Evolutionary conservation across 257 asterid species (phyloP).

Genomic region (Solanum tarapatanum): DNA sequence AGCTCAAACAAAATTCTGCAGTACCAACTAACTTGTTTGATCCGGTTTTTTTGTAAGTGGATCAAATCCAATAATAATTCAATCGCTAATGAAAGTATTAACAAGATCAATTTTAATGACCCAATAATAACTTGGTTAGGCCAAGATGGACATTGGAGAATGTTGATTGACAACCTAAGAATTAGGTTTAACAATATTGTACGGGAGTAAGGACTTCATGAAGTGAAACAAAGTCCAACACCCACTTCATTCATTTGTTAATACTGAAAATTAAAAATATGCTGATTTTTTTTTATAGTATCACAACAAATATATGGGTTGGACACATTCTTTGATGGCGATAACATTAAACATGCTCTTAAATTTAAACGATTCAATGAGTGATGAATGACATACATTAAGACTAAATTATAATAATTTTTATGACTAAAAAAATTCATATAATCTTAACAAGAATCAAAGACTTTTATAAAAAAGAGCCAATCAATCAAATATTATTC

Average conservation of each 20-base stretch:
- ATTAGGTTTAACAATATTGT: background rate
- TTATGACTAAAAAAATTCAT: background rate
- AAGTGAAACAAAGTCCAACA: background rate
- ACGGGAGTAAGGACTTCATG: slow-evolving; percentile 4
- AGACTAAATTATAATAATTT: background rate
- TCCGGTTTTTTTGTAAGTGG: too few relatives aligned
- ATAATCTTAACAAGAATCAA: background rate
- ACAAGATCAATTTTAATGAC: too few relatives aligned
- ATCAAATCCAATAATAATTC: too few relatives aligned
- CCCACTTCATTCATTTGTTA: background rate
- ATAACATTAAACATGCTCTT: too few relatives aligned
- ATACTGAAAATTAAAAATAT: background rate
- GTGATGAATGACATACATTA: background rate
- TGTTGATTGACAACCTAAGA: too few relatives aligned
- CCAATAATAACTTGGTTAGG: too few relatives aligned
- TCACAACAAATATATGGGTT: background rate
- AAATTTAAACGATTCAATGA: background rate
- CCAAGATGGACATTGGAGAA: too few relatives aligned
- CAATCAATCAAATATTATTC: background rate
- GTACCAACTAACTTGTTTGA: too few relatives aligned
- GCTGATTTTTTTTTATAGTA: background rate
- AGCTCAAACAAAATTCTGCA: too few relatives aligned
- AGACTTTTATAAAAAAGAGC: background rate
- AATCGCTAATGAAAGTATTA: too few relatives aligned
- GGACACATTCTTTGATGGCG: background rate